Conservation (phyloP, 495 filamentous ascomycete genomes). For the Penicillium manginii region DNA sequence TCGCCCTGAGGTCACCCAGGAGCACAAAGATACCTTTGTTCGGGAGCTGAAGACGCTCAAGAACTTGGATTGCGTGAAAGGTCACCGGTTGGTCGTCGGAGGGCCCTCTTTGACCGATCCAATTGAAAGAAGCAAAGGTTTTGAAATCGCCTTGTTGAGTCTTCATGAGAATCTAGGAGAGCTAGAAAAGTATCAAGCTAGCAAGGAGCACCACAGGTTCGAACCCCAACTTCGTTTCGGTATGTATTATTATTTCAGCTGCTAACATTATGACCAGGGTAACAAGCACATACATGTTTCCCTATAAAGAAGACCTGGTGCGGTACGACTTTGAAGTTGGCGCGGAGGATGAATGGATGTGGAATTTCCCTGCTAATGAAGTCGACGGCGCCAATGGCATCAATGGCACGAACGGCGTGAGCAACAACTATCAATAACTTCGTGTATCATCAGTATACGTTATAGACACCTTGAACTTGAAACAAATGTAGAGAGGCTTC, state of each 20-base stretch:
- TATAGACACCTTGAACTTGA: no score
- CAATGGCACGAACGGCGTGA: no score
- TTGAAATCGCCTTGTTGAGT: conserved; percentile 41
- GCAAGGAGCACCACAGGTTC: conserved; percentile 41
- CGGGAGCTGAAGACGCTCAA: conserved; percentile 37
- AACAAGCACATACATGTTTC: conserved; percentile 37
- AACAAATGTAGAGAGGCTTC: no score
- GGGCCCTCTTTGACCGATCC: conserved; percentile 41
- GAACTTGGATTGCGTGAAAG: conserved; percentile 33
- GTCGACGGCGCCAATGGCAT: no score
- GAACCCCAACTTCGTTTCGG: no score
- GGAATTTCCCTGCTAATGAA: conserved; percentile 15
- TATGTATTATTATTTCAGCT: no score
- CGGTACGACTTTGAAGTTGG: conserved; percentile 46
- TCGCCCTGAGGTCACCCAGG: conserved; percentile 28
- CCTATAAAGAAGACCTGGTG: conserved; percentile 41
- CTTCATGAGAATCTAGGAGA: conserved; percentile 35
- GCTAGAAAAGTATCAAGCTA: conserved; percentile 38
- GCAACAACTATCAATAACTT: no score
- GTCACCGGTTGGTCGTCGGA: conserved; percentile 36
- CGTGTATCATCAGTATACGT: no score
- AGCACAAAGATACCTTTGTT: conserved; percentile 38
- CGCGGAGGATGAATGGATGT: conserved; percentile 35
- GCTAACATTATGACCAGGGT: no score
- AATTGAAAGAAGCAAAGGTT: conserved; percentile 42